Percentiles rank a stretch among this genome's conserved stretches.
Conservation (phyloP, 495 filamentous ascomycete genomes). For the Xylaria grammica region DNA sequence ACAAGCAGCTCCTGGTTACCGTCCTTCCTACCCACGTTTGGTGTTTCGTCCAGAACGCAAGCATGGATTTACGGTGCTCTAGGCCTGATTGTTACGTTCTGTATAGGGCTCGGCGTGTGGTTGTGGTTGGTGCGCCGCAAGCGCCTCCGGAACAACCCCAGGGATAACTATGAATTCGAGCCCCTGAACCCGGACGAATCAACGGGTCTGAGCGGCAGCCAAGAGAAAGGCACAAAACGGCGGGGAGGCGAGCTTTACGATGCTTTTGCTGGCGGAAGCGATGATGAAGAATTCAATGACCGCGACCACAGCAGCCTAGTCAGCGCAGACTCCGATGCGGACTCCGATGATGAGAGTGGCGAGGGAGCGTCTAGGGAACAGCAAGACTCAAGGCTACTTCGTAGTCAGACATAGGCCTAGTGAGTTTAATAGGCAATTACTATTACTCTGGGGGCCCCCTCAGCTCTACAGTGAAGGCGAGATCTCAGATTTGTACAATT, state of each 20-base stretch:
- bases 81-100: slow-evolving; percentile 83
- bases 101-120: slow-evolving; percentile 77
- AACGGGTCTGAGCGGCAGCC: slow-evolving; percentile 49
- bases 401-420: neutral
- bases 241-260: slow-evolving; percentile 89
- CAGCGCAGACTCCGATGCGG: slow-evolving; percentile 27
- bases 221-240: slow-evolving; percentile 49
- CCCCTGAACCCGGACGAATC: slow-evolving; percentile 85
- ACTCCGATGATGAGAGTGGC: slow-evolving; percentile 27
- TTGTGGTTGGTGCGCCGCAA: slow-evolving; percentile 78
- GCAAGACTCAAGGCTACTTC: neutral
- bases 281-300: slow-evolving; percentile 72
- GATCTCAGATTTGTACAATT: neutral
- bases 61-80: slow-evolving; percentile 93
- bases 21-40: slow-evolving; percentile 94
- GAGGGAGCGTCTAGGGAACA: neutral
- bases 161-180: slow-evolving; percentile 94
- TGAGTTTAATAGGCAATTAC: neutral
- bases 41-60: slow-evolving; percentile 85
- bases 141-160: slow-evolving; percentile 71
- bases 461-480: neutral
- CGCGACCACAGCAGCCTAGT: slow-evolving; percentile 46
- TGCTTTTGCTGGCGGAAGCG: slow-evolving; percentile 80
- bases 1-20: slow-evolving; percentile 71
- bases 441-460: neutral